Evolutionary conservation across 148 eudicot genomes (phyloP), one percentile per base, ranked within the genome.

Genomic region (Linanthus parryae): DNA sequence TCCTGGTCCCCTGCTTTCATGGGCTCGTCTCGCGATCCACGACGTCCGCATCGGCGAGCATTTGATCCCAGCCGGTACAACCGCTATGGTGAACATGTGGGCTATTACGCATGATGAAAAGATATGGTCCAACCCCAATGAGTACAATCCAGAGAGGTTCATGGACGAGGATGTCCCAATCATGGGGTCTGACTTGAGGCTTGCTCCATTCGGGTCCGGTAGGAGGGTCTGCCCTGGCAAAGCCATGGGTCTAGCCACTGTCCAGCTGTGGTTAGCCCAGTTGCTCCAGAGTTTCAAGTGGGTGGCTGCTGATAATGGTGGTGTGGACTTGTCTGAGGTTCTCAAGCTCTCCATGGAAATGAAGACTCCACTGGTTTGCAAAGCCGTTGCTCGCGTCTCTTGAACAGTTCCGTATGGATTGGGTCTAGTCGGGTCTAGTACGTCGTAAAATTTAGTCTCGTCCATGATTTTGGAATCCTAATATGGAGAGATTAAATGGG

Each of bases 41-140:
- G 98, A 92, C 69, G 79, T 84, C 10, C 71, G 73, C 0, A 73
- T 92, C 0, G 98, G 94, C 2, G 59, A 52, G 0, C 88, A 87
- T 70, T 78, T 81, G 33, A 56, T 92, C 50, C 96, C 99, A 0
- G 94, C 94, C 0, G 99, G 96, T 9, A 87, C 96, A 0, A 87
- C 96, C 0, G 99, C 99, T 1, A 92, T 92, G 90, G 99, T 92
- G 1, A 92, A 92, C 88, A 92, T 92, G 96, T 87, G 83, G 85
- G 83, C 99, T 44, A 92, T 92, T 67, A 77, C 99, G 37, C 94
- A 92, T 24, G 83, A 87, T n/a, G 72, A 78, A 11, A 50, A 44
- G 5, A 55, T 91, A 0, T 92, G 99, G 99, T 1, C 80, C 0
- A 66, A 82, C 17, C 81, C 96, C 0, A 52, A 77, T 2, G 67